These are phyloP conservation scores for Acephala macrosclerotiorum DNA, from an alignment of 2,329 filamentous ascomycete species.

Conservation along the genomic window DNA sequence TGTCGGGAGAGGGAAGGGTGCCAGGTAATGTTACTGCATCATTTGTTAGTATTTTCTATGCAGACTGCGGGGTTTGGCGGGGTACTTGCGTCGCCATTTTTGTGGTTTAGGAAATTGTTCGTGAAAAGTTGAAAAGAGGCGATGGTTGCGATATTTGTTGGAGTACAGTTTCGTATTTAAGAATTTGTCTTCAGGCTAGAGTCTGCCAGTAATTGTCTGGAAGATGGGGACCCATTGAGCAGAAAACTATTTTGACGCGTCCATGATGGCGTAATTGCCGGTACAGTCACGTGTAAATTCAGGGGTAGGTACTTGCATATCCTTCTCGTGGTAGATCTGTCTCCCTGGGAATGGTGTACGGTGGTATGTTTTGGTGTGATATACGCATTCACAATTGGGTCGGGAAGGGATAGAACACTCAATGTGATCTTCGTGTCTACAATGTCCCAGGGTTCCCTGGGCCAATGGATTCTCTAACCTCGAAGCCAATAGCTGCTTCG, in stretches of 20 bases:
- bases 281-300: not conserved
- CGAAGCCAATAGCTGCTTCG: too few relatives aligned
- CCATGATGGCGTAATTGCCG: not conserved
- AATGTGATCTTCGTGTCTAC: not conserved
- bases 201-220: not conserved
- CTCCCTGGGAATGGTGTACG: too few relatives aligned
- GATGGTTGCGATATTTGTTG: not conserved
- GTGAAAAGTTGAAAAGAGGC: not conserved
- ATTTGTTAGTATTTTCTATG: constrained; percentile 23
- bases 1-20: constrained; percentile 77
- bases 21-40: constrained; percentile 86
- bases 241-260: not conserved
- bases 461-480: not conserved
- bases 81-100: constrained; percentile 42
- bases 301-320: too few relatives aligned
- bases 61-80: constrained; percentile 37
- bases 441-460: not conserved
- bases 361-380: too few relatives aligned
- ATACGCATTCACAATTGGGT: too few relatives aligned
- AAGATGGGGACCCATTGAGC: not conserved
- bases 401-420: too few relatives aligned
- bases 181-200: not conserved
- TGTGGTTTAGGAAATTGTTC: not conserved
- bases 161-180: not conserved
- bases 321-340: too few relatives aligned